phyloP scores from a whole-genome alignment of 768 basidiomycete species.

The Pleurotus eryngii region DNA sequence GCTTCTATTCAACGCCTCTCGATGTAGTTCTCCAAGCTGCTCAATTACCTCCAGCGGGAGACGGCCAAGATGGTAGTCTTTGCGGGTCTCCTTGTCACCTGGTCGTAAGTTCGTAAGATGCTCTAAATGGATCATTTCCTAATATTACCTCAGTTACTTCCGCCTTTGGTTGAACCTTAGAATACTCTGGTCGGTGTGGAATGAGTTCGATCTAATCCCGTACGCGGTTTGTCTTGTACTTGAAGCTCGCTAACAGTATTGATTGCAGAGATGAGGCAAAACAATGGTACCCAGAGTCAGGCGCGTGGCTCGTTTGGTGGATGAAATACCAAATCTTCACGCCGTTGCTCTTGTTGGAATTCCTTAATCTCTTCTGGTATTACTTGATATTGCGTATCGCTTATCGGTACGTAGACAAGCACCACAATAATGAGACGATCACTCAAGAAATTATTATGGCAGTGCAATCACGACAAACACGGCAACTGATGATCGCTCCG shows the following conservation, averaged over 20 bases:
- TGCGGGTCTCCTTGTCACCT: conserved; percentile 60
- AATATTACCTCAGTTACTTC: conserved; percentile 63
- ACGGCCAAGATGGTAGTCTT: conserved; percentile 62
- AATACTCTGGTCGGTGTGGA: conserved; percentile 88
- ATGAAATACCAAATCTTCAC: conserved; percentile 79
- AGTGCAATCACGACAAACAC: conserved; percentile 51
- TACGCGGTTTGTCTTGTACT: conserved; percentile 32
- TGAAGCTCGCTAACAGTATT: no score
- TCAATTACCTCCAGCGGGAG: conserved; percentile 82
- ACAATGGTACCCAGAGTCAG: conserved; percentile 57
- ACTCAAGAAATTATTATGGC: background rate
- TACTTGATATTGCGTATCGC: conserved; percentile 78
- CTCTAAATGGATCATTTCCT: no score
- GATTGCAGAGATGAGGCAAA: conserved; percentile 45
- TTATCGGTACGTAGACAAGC: conserved; percentile 49
- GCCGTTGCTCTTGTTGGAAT: conserved; percentile 72
- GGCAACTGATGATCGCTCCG: conserved; percentile 75
- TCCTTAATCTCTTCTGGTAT: conserved; percentile 94
- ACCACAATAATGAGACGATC: background rate
- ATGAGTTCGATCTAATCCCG: conserved; percentile 73
- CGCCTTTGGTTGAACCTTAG: conserved; percentile 86
- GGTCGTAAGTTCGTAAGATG: conserved; percentile 62
- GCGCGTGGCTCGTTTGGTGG: conserved; percentile 73
- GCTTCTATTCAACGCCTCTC: background rate
- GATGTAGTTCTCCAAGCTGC: conserved; percentile 70